Evolutionary conservation across 2,329 filamentous ascomycete genomes (phyloP).

Genomic region (Herpotrichia juniperi): DNA sequence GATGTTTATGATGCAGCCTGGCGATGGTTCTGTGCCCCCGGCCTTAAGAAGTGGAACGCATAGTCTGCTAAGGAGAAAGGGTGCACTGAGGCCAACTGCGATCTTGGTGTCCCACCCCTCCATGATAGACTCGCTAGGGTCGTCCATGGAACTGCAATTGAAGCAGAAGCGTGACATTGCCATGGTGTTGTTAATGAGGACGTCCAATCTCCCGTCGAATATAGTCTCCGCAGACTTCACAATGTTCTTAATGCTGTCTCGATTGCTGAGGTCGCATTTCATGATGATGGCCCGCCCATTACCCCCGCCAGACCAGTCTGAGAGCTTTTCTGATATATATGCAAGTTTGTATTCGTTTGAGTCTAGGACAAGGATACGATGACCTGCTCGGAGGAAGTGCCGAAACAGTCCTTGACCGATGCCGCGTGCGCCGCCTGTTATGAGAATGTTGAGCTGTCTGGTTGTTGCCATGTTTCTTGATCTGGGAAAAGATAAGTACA

Average conservation of each 20-base stretch:
- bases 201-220: constrained; percentile 40
- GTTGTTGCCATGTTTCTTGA: not conserved
- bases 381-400: constrained; percentile 49
- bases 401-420: constrained; percentile 55
- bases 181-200: constrained; percentile 45
- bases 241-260: constrained; percentile 42
- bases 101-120: constrained; percentile 42
- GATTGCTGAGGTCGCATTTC: constrained; percentile 50
- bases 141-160: constrained; percentile 35
- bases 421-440: constrained; percentile 53
- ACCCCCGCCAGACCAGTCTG: too few relatives aligned
- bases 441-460: constrained; percentile 35
- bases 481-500: too few relatives aligned
- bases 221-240: constrained; percentile 44
- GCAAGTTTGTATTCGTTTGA: constrained; percentile 49
- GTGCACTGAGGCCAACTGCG: constrained; percentile 41
- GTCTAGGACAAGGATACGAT: constrained; percentile 54
- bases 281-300: too few relatives aligned
- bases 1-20: constrained; percentile 52
- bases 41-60: constrained; percentile 36
- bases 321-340: constrained; percentile 45
- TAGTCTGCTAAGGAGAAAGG: constrained; percentile 37
- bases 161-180: constrained; percentile 34
- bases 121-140: constrained; percentile 35
- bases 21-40: constrained; percentile 24